These are phyloP conservation scores for Paspalum notatum DNA, from an alignment of 176 grass and related monocot species.

Conservation along the genomic window DNA sequence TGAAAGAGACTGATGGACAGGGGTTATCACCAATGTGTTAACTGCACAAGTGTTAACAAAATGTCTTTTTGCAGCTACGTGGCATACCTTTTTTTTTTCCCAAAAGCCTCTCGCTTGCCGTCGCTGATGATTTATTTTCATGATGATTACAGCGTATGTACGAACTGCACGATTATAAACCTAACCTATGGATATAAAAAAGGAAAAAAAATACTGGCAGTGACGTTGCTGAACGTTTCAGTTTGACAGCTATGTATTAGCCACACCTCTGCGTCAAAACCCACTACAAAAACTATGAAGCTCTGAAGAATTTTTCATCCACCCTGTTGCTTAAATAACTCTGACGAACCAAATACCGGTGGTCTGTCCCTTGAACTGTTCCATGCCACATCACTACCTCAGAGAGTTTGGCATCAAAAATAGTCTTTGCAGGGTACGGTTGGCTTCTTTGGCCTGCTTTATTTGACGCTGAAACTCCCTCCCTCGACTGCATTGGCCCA, in stretches of 20 bases:
- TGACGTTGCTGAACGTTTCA: neutral
- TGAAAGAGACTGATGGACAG: neutral
- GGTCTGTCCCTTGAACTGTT: neutral
- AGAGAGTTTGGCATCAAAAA: neutral
- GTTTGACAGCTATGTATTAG: neutral
- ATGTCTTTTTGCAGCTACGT: neutral
- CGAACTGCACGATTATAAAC: neutral
- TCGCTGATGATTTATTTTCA: neutral
- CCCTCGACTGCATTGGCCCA: neutral
- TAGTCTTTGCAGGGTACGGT: neutral
- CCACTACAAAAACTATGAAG: neutral
- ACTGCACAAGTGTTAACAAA: neutral
- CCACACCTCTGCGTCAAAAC: neutral
- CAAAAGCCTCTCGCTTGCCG: neutral
- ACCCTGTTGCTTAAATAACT: neutral
- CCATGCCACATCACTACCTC: neutral
- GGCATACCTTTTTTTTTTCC: neutral
- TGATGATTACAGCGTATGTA: neutral
- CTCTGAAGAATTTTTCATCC: neutral
- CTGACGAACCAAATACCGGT: neutral
- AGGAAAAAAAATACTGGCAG: too few relatives aligned
- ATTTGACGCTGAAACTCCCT: neutral
- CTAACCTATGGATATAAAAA: neutral
- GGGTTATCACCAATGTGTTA: neutral
- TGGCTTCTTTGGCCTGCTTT: slow-evolving; percentile 20